Percentiles rank a stretch among this genome's conserved stretches.
Evolutionary conservation across 768 basidiomycete genomes (phyloP).

Genomic region (Myochromella boudieri): DNA sequence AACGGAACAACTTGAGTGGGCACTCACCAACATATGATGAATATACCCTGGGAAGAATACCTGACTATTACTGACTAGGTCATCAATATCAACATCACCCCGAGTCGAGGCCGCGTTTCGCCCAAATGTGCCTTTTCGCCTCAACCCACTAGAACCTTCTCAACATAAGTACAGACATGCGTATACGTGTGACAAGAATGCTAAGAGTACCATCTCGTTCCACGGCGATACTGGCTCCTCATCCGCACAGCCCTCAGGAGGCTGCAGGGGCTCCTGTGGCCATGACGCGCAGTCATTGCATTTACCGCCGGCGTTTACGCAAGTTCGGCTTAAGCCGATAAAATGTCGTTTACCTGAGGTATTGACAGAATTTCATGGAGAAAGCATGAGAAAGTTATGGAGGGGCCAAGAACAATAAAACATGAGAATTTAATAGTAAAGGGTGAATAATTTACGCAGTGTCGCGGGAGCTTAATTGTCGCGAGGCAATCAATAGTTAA

Average conservation of each 20-base stretch:
- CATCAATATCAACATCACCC: no score
- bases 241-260: slow-evolving; percentile 2
- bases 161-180: not conserved
- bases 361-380: no score
- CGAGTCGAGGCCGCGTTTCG: no score
- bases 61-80: no score
- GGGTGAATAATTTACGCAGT: not conserved
- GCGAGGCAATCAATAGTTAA: slow-evolving; percentile 2
- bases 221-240: slow-evolving; percentile 3
- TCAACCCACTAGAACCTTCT: no score
- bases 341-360: not conserved
- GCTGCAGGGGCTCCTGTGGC: slow-evolving; percentile 1
- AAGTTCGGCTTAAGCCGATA: not conserved
- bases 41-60: no score
- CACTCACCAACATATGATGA: no score
- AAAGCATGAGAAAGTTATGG: no score
- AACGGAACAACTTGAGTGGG: no score
- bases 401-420: no score
- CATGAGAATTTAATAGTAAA: no score
- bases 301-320: slow-evolving; percentile 2
- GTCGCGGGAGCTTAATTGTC: slow-evolving; percentile 7
- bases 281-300: slow-evolving; percentile 1
- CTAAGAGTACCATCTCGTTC: slow-evolving; percentile 4
- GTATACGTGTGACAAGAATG: not conserved
- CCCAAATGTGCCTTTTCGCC: no score